phyloP scores from a whole-genome alignment of 2,329 filamentous ascomycete genomes.

The Penicillium griseofulvum region DNA sequence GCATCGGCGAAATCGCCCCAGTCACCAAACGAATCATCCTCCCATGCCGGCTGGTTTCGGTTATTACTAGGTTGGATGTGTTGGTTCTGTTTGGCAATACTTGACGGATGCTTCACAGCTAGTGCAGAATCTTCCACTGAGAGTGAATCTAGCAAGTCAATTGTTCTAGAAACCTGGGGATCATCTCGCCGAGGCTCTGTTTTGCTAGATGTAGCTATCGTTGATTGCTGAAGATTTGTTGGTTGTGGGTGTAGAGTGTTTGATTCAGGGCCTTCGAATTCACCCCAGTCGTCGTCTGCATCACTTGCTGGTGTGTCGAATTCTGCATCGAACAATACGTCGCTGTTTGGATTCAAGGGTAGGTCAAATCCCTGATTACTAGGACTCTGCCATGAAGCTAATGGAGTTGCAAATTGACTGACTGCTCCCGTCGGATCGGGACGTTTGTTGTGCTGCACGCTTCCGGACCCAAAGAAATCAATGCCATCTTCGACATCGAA shows the following conservation, averaged over 20 bases:
- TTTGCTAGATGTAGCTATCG: not conserved
- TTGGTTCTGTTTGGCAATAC: not conserved
- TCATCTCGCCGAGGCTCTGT: not conserved
- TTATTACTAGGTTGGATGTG: slow-evolving; percentile 16
- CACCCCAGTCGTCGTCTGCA: slow-evolving; percentile 47
- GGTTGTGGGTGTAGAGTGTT: slow-evolving; percentile 7
- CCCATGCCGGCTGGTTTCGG: slow-evolving; percentile 9
- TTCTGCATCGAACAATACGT: slow-evolving; percentile 65
- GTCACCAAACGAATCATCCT: slow-evolving; percentile 19
- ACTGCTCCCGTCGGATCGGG: not conserved
- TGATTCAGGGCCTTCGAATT: slow-evolving; percentile 41
- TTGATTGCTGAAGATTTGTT: not conserved
- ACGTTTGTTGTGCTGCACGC: not conserved
- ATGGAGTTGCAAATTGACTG: slow-evolving; percentile 6
- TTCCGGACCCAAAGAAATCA: slow-evolving; percentile 8
- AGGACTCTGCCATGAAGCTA: slow-evolving; percentile 6
- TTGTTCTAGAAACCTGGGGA: slow-evolving; percentile 2
- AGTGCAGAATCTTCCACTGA: slow-evolving; percentile 27
- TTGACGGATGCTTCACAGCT: not conserved
- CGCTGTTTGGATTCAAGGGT: slow-evolving; percentile 31
- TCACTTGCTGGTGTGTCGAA: slow-evolving; percentile 28
- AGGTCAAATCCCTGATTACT: slow-evolving; percentile 15
- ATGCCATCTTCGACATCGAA: slow-evolving; percentile 25
- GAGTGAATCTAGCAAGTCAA: slow-evolving; percentile 30
- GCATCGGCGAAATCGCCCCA: slow-evolving; percentile 23